Evolutionary conservation across 129 eudicot genomes (phyloP).

Genomic region (Dittrichia graveolens): DNA sequence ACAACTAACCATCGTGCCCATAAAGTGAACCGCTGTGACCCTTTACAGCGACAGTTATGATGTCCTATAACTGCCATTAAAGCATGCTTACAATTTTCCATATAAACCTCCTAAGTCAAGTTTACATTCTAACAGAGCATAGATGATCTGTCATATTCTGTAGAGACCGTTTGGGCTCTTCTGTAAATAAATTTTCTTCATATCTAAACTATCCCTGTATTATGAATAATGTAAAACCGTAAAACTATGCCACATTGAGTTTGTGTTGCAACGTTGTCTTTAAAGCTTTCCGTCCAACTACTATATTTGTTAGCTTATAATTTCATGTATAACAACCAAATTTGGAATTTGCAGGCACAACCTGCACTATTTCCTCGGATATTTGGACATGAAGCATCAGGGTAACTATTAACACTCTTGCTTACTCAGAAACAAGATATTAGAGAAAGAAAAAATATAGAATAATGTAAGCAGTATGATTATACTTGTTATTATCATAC

Average conservation of each 20-base stretch:
- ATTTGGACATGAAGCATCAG: constrained; percentile 98
- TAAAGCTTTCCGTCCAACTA: constrained; percentile 1
- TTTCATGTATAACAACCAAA: neutral
- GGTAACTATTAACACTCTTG: constrained; percentile 46
- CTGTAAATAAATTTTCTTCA: too few species aligned
- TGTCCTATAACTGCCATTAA: too few species aligned
- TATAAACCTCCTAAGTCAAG: too few species aligned
- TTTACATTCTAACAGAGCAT: too few species aligned
- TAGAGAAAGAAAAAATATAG: neutral
- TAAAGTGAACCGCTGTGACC: too few species aligned
- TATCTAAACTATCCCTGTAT: too few species aligned
- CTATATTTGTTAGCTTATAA: neutral
- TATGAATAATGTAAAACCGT: neutral
- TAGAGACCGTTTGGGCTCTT: too few species aligned
- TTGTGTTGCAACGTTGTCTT: constrained; percentile 2
- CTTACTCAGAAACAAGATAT: neutral
- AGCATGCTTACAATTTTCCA: too few species aligned
- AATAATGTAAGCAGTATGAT: neutral
- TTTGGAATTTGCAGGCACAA: constrained; percentile 58
- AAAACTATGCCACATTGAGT: neutral
- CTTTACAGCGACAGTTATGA: too few species aligned
- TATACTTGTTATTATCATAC: neutral
- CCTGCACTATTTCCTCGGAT: constrained; percentile 78
- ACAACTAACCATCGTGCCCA: too few species aligned
- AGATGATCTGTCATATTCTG: too few species aligned